Percentiles rank a stretch among this genome's conserved stretches.
Evolutionary conservation across 2,329 filamentous ascomycete species (phyloP).

Genomic region (Colletotrichum sidae): DNA sequence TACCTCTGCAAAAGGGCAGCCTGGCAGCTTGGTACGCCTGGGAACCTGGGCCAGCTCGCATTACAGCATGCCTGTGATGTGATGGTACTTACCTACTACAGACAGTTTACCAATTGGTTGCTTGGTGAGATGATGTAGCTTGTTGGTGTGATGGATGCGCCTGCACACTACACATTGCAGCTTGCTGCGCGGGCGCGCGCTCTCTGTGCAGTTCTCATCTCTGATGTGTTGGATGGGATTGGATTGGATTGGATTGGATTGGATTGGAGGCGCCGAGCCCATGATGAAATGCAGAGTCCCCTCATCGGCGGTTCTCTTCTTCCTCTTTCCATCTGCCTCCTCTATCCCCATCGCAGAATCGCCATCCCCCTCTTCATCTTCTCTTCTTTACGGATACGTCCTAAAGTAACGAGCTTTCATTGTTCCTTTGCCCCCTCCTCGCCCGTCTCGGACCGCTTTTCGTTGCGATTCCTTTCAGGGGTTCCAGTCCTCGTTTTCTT

Average conservation of each 20-base stretch:
- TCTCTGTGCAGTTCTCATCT: background rate
- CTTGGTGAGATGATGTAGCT: background rate
- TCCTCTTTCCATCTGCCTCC: conserved; percentile 40
- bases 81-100: no score
- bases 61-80: no score
- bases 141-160: conserved; percentile 18
- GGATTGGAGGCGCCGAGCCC: conserved; percentile 18
- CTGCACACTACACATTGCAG: conserved; percentile 10
- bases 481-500: conserved; percentile 38
- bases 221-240: conserved; percentile 2
- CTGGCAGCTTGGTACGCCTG: no score
- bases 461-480: conserved; percentile 38
- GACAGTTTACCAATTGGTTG: no score
- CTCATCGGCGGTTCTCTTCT: conserved; percentile 40
- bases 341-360: conserved; percentile 37
- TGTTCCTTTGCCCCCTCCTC: background rate
- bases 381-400: conserved; percentile 7
- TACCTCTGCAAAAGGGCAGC: no score
- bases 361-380: conserved; percentile 29
- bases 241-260: background rate
- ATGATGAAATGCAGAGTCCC: conserved; percentile 36
- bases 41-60: no score
- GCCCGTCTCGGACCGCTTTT: conserved; percentile 31
- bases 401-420: conserved; percentile 3
- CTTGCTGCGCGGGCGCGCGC: background rate